Conservation (phyloP, 306 rosid genomes). For the Vicia sativa region DNA sequence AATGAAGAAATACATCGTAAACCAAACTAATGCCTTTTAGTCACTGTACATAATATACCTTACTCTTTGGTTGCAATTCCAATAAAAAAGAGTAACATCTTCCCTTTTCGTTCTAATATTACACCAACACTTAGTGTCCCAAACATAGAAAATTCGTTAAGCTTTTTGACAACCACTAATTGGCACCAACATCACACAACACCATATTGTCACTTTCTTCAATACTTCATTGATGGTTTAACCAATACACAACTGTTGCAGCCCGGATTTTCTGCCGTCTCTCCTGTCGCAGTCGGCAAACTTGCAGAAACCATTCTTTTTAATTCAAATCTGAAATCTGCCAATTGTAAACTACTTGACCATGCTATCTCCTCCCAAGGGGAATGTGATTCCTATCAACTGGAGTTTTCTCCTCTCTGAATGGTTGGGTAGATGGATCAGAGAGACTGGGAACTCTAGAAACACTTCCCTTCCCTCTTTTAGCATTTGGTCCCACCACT, state of each 20-base stretch:
- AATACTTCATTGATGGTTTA: constrained; percentile 14
- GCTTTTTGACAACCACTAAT: no score
- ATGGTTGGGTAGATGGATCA: constrained; percentile 89
- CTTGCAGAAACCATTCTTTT: not conserved
- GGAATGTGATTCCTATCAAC: constrained; percentile 44
- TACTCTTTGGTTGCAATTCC: no score
- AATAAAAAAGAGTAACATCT: no score
- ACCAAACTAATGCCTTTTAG: not conserved
- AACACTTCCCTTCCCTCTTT: constrained; percentile 88
- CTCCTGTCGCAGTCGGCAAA: not conserved
- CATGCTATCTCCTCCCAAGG: constrained; percentile 51
- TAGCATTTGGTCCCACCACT: constrained; percentile 93
- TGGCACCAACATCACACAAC: no score
- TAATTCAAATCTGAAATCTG: not conserved
- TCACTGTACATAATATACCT: not conserved
- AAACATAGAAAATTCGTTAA: no score
- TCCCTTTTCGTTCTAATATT: not conserved
- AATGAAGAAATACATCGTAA: not conserved
- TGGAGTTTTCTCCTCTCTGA: constrained; percentile 69
- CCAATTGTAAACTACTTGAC: not conserved
- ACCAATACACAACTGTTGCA: not conserved
- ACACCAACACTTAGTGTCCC: no score
- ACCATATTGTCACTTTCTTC: constrained; percentile 2
- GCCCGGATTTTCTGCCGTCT: not conserved
- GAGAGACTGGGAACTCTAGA: constrained; percentile 80